Percentiles rank a stretch among this genome's conserved stretches.
phyloP scores from a whole-genome alignment of 306 rosid genomes.

The Castanospermum australe region DNA sequence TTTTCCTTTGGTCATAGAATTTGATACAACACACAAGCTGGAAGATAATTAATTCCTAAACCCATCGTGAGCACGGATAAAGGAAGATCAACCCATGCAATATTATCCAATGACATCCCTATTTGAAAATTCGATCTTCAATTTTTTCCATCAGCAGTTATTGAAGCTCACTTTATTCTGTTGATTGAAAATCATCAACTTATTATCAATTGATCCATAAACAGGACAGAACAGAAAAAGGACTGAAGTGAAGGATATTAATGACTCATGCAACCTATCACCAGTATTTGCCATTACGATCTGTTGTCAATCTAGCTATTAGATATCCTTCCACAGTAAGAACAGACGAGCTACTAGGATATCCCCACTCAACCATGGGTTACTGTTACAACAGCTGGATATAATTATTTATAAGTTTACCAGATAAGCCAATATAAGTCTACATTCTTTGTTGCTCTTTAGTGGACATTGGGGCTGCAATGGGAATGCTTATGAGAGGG shows the following conservation, averaged over 20 bases:
- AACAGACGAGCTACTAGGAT: not conserved
- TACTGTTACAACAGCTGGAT: not conserved
- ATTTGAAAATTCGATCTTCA: not conserved
- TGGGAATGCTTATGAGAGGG: not conserved
- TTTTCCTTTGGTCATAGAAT: not conserved
- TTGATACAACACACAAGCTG: not conserved
- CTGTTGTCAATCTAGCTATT: not conserved
- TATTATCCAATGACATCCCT: not conserved
- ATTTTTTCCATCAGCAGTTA: not conserved
- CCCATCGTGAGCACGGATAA: not conserved
- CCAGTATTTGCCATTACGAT: not conserved
- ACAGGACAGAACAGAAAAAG: not conserved
- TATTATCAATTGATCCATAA: not conserved
- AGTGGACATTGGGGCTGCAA: not conserved
- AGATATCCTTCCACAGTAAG: not conserved
- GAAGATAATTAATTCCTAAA: not conserved
- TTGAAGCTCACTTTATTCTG: not conserved
- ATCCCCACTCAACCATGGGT: not conserved
- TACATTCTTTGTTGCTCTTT: not conserved
- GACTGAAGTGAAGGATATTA: not conserved
- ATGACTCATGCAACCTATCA: not conserved
- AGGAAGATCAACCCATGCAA: not conserved
- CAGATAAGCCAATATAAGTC: not conserved
- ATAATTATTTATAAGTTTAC: not conserved
- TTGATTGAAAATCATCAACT: not conserved